Percentiles rank a stretch among this genome's conserved stretches.
Conservation (phyloP, 1,284 basidiomycete species). For the Sphagnurus paluster region DNA sequence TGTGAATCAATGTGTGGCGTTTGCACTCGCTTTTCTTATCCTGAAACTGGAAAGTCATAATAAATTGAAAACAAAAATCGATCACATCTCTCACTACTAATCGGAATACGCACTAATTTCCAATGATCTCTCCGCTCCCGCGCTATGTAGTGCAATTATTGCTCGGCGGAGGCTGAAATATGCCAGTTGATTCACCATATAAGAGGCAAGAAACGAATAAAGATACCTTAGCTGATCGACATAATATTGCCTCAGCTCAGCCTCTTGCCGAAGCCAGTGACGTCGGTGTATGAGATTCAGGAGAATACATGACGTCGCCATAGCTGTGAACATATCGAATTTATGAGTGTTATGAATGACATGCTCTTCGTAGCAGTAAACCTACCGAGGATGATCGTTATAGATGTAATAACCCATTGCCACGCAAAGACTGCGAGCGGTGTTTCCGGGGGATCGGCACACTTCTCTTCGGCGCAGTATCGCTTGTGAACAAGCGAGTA, state of each 20-base stretch:
- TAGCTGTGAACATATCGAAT: conserved; percentile 30
- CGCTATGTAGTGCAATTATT: conserved; percentile 38
- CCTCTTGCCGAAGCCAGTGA: conserved; percentile 42
- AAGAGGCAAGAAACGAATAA: not conserved
- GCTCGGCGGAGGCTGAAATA: conserved; percentile 26
- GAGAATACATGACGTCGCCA: conserved; percentile 40
- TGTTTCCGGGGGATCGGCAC: conserved; percentile 29
- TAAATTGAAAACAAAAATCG: not conserved
- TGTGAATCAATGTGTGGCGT: too few species aligned
- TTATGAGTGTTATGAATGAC: not conserved
- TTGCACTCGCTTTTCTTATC: too few species aligned
- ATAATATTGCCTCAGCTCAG: conserved; percentile 54
- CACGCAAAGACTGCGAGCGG: conserved; percentile 35
- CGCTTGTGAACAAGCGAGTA: conserved; percentile 12
- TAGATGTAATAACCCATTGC: conserved; percentile 43
- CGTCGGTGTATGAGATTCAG: conserved; percentile 52
- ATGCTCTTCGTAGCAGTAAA: too few species aligned
- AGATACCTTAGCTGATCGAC: conserved; percentile 54
- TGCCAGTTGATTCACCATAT: not conserved
- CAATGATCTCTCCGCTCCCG: conserved; percentile 26
- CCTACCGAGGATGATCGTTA: conserved; percentile 43
- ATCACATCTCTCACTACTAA: conserved; percentile 6
- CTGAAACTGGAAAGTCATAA: not conserved
- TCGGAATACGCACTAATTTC: too few species aligned
- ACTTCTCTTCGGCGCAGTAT: conserved; percentile 24